These are phyloP conservation scores for Paracoccidioides brasiliensis DNA, from an alignment of 2,329 filamentous ascomycete species.

Conservation along the genomic window DNA sequence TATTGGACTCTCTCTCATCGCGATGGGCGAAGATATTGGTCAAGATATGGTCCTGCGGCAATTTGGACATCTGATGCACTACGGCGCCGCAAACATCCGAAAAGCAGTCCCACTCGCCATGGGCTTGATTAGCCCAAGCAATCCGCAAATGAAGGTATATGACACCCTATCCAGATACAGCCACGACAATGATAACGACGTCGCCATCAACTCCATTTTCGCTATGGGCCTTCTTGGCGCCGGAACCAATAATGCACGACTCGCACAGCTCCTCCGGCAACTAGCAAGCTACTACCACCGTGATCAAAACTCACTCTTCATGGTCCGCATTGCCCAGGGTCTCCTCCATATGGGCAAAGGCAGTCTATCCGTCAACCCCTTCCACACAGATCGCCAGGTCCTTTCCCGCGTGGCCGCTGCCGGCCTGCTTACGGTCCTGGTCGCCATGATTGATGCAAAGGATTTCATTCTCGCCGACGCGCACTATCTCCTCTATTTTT, in stretches of 20 bases:
- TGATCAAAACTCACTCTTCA: constrained; percentile 91
- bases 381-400: constrained; percentile 96
- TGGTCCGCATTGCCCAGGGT: constrained; percentile 97
- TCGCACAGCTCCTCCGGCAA: constrained; percentile 88
- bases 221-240: constrained; percentile 96
- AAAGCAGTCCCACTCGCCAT: constrained; percentile 92
- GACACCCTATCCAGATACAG: constrained; percentile 95
- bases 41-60: constrained; percentile 98
- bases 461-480: constrained; percentile 58
- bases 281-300: constrained; percentile 96
- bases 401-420: constrained; percentile 83
- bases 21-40: constrained; percentile 96
- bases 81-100: constrained; percentile 92
- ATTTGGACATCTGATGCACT: constrained; percentile 98
- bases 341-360: constrained; percentile 98
- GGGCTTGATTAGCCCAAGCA: constrained; percentile 92
- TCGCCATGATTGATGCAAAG: constrained; percentile 92
- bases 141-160: constrained; percentile 99
- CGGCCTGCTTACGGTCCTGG: constrained; percentile 75
- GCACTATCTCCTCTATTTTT: constrained; percentile 95
- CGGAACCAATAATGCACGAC: constrained; percentile 92
- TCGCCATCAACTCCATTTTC: constrained; percentile 96
- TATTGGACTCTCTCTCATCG: constrained; percentile 80
- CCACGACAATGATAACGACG: constrained; percentile 97
- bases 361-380: constrained; percentile 89